Evolutionary conservation across 2,329 filamentous ascomycete species (phyloP).

Genomic region (Diaporthe australafricana): DNA sequence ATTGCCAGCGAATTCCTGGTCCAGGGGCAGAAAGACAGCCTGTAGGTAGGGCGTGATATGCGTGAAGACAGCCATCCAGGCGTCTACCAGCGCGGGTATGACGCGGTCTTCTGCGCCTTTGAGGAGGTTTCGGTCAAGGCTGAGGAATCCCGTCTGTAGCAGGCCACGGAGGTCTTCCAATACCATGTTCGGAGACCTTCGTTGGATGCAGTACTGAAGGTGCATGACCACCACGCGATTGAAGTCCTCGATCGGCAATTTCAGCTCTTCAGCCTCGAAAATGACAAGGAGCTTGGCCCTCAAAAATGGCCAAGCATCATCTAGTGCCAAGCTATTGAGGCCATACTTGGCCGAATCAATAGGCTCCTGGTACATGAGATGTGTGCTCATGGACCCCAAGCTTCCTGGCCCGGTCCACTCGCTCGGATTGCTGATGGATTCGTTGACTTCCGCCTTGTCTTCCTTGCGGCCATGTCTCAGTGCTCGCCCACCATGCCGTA

Average conservation of each 20-base stretch:
- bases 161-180: slow-evolving; percentile 83
- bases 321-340: slow-evolving; percentile 76
- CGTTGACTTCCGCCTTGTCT: slow-evolving; percentile 70
- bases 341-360: slow-evolving; percentile 70
- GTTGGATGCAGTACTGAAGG: slow-evolving; percentile 81
- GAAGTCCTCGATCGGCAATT: slow-evolving; percentile 85
- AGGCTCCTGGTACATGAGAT: slow-evolving; percentile 62
- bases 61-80: slow-evolving; percentile 95
- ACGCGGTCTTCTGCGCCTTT: slow-evolving; percentile 85
- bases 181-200: slow-evolving; percentile 76
- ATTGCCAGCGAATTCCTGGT: slow-evolving; percentile 90
- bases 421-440: slow-evolving; percentile 55
- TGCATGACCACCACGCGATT: slow-evolving; percentile 84
- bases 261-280: slow-evolving; percentile 84
- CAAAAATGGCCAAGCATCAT: slow-evolving; percentile 86
- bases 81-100: slow-evolving; percentile 90
- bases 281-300: slow-evolving; percentile 81
- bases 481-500: slow-evolving; percentile 81
- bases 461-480: slow-evolving; percentile 85
- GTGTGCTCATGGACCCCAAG: slow-evolving; percentile 56
- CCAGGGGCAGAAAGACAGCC: slow-evolving; percentile 91
- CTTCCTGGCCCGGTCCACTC: slow-evolving; percentile 68
- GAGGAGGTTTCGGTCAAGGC: slow-evolving; percentile 84
- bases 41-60: slow-evolving; percentile 93
- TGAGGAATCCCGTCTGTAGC: slow-evolving; percentile 83